These are phyloP conservation scores for Cercospora brassicicola DNA, from an alignment of 2,329 filamentous ascomycete genomes.

Conservation along the genomic window DNA sequence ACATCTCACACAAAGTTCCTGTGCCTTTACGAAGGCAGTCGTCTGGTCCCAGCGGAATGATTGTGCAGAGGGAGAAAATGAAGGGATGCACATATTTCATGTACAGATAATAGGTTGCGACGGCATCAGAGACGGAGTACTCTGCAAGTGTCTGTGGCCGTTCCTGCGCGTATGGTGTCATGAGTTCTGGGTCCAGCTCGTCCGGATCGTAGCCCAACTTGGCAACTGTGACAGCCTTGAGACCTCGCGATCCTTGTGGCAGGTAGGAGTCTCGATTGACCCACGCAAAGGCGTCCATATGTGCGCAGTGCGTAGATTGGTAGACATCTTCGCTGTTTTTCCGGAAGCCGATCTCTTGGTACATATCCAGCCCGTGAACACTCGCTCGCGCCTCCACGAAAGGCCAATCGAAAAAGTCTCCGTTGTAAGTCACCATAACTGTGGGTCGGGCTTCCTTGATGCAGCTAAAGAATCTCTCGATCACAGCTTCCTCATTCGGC, in stretches of 20 bases:
- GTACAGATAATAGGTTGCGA: constrained; percentile 97
- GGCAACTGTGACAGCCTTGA: constrained; percentile 96
- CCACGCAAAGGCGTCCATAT: constrained; percentile 99
- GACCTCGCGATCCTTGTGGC: constrained; percentile 91
- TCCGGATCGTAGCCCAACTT: constrained; percentile 98
- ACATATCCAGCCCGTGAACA: constrained; percentile 97
- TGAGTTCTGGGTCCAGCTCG: constrained; percentile 93
- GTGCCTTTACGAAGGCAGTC: constrained; percentile 94
- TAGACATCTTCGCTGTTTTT: constrained; percentile 96
- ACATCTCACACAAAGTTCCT: constrained; percentile 98
- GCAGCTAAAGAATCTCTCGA: constrained; percentile 92
- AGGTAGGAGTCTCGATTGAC: constrained; percentile 98
- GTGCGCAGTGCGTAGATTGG: constrained; percentile 91
- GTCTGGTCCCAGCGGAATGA: constrained; percentile 88
- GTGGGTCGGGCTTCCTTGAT: constrained; percentile 93
- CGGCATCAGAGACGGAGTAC: constrained; percentile 97
- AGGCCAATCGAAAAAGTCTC: constrained; percentile 99
- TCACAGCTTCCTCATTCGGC: constrained; percentile 79
- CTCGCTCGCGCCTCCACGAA: constrained; percentile 93
- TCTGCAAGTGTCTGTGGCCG: constrained; percentile 91
- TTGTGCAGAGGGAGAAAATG: constrained; percentile 97
- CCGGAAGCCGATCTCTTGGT: constrained; percentile 93
- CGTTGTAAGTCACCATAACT: constrained; percentile 99
- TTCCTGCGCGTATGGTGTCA: constrained; percentile 86
- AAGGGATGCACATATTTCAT: constrained; percentile 99